These are phyloP conservation scores for Neurospora sp. DNA, from an alignment of 495 filamentous ascomycete genomes.

Conservation along the genomic window DNA sequence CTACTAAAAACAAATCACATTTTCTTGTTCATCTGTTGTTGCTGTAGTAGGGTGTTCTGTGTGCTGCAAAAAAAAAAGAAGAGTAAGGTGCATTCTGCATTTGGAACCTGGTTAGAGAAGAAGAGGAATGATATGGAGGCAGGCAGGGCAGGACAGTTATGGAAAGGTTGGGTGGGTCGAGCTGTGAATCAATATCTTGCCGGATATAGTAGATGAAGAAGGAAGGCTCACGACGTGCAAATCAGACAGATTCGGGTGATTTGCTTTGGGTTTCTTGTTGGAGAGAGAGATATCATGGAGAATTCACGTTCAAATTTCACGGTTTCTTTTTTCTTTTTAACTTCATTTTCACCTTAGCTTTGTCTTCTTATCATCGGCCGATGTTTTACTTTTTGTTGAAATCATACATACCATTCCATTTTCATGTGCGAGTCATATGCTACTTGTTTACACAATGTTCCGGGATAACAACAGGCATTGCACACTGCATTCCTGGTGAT, in stretches of 20 bases:
- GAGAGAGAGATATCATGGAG: not conserved
- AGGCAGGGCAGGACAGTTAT: not conserved
- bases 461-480: not conserved
- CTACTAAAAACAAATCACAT: not conserved
- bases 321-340: not conserved
- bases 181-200: not conserved
- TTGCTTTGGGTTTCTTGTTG: not conserved
- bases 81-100: not conserved
- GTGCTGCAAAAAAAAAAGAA: not conserved
- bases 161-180: not conserved
- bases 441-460: not conserved
- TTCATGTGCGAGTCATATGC: not conserved
- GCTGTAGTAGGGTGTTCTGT: not conserved
- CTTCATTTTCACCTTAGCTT: not conserved
- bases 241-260: not conserved
- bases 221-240: not conserved
- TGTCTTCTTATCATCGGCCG: not conserved
- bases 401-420: not conserved
- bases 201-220: not conserved
- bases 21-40: not conserved
- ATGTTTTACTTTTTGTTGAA: not conserved
- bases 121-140: not conserved
- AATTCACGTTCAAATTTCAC: not conserved
- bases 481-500: not conserved
- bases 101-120: not conserved